These are phyloP conservation scores for Apocynum venetum DNA, from an alignment of 257 asterid genomes.

Conservation along the genomic window DNA sequence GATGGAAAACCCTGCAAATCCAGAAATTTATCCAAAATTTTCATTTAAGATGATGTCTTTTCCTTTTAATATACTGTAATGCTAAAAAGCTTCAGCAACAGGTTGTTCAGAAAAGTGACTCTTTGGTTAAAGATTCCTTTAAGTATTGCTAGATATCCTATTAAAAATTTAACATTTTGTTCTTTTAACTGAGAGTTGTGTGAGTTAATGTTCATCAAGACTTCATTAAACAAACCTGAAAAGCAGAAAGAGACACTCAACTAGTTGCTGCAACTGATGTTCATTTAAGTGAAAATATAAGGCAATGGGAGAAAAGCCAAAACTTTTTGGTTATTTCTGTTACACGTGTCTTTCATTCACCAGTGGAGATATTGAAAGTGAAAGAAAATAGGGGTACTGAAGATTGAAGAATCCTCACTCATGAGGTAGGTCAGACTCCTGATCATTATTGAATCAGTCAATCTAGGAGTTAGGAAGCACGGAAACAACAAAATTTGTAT, in stretches of 20 bases:
- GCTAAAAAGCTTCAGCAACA: background rate
- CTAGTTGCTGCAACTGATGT: background rate
- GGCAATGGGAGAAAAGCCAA: background rate
- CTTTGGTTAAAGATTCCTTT: background rate
- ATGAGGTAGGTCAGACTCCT: too few relatives aligned
- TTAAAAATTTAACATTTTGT: background rate
- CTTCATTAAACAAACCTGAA: background rate
- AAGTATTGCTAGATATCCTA: background rate
- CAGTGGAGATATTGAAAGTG: too few relatives aligned
- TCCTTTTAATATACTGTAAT: background rate
- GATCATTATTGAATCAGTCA: too few relatives aligned
- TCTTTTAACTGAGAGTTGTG: background rate
- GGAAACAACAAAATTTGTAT: too few relatives aligned
- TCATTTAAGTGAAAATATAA: background rate
- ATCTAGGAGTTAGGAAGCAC: too few relatives aligned
- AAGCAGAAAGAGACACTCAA: background rate
- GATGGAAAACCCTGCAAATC: background rate
- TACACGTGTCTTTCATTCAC: background rate
- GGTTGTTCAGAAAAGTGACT: background rate
- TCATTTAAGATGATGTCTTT: background rate
- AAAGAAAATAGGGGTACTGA: too few relatives aligned
- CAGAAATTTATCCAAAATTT: background rate
- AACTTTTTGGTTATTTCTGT: background rate
- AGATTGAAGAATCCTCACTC: too few relatives aligned
- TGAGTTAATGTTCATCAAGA: background rate